Conservation (phyloP, 192 early-diverging fungal species). For the Backusella mclennaniae region DNA sequence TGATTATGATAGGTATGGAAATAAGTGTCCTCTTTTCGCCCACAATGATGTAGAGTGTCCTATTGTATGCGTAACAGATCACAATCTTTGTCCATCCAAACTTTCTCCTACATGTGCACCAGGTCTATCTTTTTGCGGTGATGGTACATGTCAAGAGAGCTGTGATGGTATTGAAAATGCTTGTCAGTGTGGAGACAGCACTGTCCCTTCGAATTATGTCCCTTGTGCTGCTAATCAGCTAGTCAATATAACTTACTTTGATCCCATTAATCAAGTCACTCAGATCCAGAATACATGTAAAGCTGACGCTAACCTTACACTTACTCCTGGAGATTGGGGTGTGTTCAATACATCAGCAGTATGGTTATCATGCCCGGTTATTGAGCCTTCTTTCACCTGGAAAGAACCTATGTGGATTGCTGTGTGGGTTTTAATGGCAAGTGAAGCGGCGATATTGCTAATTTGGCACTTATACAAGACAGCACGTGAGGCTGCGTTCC, state of each 20-base stretch:
- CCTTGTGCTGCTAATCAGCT: constrained; percentile 45
- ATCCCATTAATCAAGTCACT: constrained; percentile 42
- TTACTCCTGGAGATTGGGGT: constrained; percentile 5
- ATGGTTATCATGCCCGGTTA: constrained; percentile 54
- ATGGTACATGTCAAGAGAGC: constrained; percentile 49
- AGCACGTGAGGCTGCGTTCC: constrained; percentile 16
- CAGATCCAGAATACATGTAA: constrained; percentile 32
- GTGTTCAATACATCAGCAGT: constrained; percentile 14
- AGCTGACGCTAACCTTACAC: neutral
- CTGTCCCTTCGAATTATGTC: constrained; percentile 32
- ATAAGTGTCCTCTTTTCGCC: constrained; percentile 49
- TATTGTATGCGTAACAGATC: constrained; percentile 48
- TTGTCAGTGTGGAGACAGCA: constrained; percentile 46
- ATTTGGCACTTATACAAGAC: constrained; percentile 57
- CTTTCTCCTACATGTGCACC: constrained; percentile 39
- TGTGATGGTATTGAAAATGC: constrained; percentile 46
- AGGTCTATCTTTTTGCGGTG: constrained; percentile 48
- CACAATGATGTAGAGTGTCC: constrained; percentile 49
- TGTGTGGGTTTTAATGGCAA: constrained; percentile 47
- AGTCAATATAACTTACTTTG: constrained; percentile 46
- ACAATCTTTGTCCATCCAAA: constrained; percentile 45
- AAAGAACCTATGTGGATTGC: constrained; percentile 53
- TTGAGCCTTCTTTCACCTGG: constrained; percentile 45
- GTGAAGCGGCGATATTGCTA: constrained; percentile 42
- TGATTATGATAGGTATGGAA: constrained; percentile 47